A percentile compares a stretch with the other conserved stretches of the same genome.
Conservation (phyloP, 306 rosid genomes). For the Quercus alba region DNA sequence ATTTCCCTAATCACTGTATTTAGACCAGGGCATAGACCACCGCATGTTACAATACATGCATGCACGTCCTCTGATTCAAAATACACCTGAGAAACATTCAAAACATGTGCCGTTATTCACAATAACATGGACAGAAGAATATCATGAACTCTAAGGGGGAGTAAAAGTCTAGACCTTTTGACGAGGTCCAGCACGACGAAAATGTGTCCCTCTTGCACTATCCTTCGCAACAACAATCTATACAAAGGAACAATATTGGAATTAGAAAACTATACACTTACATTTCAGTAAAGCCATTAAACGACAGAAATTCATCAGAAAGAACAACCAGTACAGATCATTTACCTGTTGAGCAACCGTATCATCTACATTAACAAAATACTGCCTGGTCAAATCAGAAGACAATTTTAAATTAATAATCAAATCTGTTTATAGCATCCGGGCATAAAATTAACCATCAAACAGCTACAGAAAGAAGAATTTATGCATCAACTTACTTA, state of each 20-base stretch:
- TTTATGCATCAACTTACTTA: constrained; percentile 29
- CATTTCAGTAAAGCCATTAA: not conserved
- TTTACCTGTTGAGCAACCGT: constrained; percentile 49
- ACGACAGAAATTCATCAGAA: not conserved
- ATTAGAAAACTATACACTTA: not conserved
- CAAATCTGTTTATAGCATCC: not conserved
- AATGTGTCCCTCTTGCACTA: constrained; percentile 42
- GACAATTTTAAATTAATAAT: not conserved
- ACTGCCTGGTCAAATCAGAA: constrained; percentile 28
- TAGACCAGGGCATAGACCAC: constrained; percentile 58
- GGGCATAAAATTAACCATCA: not conserved
- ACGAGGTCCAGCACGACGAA: constrained; percentile 45
- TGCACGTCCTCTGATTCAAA: constrained; percentile 50
- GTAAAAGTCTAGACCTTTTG: constrained; percentile 31
- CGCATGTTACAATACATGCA: constrained; percentile 60
- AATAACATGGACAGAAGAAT: not conserved
- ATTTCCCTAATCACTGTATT: constrained; percentile 58
- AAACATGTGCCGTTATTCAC: not conserved
- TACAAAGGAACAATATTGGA: not conserved
- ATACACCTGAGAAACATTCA: constrained; percentile 34
- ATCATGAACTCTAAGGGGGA: not conserved
- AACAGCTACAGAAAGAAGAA: not conserved
- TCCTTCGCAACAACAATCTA: constrained; percentile 36
- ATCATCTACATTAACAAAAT: constrained; percentile 39
- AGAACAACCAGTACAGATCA: not conserved